Percentiles rank a stretch among this genome's conserved stretches.
These are phyloP conservation scores for Solanum chilense DNA, from an alignment of 257 asterid genomes.

Conservation along the genomic window DNA sequence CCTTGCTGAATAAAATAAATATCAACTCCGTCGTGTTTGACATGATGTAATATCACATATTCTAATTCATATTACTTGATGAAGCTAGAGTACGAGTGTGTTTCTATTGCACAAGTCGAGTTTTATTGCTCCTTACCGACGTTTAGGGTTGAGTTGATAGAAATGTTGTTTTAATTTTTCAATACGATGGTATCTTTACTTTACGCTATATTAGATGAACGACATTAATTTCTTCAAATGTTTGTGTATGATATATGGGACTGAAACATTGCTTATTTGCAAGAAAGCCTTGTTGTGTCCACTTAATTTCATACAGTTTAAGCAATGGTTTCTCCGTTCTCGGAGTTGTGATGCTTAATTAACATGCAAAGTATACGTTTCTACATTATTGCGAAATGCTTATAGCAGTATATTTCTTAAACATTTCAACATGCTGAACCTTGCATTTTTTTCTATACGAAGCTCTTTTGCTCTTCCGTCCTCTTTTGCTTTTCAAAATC, in stretches of 20 bases:
- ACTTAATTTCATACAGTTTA: background rate
- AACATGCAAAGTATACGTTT: background rate
- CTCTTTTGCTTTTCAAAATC: background rate
- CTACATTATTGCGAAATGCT: background rate
- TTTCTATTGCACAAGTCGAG: background rate
- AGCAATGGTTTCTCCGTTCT: background rate
- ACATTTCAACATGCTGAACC: background rate
- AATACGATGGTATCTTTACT: background rate
- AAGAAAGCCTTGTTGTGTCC: background rate
- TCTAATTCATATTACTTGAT: background rate
- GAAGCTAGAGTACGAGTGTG: background rate
- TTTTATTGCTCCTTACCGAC: background rate
- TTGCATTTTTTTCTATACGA: background rate
- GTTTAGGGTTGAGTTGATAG: background rate
- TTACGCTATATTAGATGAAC: background rate
- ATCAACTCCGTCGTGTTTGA: background rate
- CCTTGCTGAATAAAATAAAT: background rate
- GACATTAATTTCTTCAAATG: background rate
- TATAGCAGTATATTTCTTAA: background rate
- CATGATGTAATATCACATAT: background rate
- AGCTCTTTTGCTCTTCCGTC: background rate
- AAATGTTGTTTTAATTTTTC: background rate
- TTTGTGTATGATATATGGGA: background rate
- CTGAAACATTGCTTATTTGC: background rate
- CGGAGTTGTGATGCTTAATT: background rate